phyloP scores from a whole-genome alignment of 108 stramenopile species.

The Bacterosira constricta region DNA sequence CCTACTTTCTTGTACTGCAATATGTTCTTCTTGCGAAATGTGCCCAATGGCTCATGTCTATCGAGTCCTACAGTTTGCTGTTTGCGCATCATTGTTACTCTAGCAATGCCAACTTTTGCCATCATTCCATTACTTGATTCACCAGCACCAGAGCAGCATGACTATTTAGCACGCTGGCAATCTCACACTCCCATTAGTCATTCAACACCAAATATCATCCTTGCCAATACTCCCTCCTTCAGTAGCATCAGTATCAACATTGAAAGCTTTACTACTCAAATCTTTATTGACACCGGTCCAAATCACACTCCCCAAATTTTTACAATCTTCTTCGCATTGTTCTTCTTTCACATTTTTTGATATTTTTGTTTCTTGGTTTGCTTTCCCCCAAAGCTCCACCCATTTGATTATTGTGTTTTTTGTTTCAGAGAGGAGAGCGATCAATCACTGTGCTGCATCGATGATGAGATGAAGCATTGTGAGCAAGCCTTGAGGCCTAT shows the following conservation, averaged over 20 bases:
- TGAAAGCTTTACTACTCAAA: slow-evolving; percentile 4
- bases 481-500: too few species aligned
- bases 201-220: slow-evolving; percentile 19
- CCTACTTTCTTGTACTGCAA: background rate
- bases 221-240: slow-evolving; percentile 5
- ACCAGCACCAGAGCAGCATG: background rate
- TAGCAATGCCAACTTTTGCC: too few species aligned
- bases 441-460: too few species aligned
- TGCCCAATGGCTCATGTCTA: background rate
- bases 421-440: too few species aligned
- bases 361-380: slow-evolving; percentile 3
- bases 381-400: slow-evolving; percentile 1
- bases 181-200: slow-evolving; percentile 38
- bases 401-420: too few species aligned
- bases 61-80: background rate
- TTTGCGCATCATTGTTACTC: too few species aligned
- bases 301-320: too few species aligned
- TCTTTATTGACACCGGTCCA: slow-evolving; percentile 14
- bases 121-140: too few species aligned
- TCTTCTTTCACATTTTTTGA: background rate
- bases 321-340: background rate
- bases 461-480: too few species aligned
- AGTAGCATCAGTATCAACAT: background rate
- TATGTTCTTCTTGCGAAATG: background rate
- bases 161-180: background rate